phyloP scores from a whole-genome alignment of 257 asterid species.

The Solanum peruvianum region DNA sequence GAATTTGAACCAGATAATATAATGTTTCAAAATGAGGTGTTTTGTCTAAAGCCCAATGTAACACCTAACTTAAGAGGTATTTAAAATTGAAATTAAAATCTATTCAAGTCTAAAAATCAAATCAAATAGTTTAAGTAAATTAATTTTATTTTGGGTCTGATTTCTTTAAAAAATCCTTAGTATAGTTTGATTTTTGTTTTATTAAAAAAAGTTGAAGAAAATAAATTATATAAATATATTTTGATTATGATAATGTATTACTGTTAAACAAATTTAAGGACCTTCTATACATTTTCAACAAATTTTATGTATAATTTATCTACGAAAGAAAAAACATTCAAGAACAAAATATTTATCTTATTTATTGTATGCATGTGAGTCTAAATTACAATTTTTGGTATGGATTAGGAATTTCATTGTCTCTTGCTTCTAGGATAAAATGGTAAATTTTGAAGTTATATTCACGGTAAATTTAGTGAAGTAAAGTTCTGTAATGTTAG shows the following conservation, averaged over 20 bases:
- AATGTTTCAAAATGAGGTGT: not conserved
- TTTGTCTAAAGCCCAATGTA: not conserved
- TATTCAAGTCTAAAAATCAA: too few relatives aligned
- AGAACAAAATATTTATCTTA: not conserved
- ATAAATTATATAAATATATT: too few relatives aligned
- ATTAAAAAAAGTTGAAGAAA: not conserved
- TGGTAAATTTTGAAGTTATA: not conserved
- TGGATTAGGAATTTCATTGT: not conserved
- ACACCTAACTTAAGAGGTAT: too few relatives aligned
- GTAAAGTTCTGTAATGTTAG: not conserved
- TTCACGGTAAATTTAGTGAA: not conserved
- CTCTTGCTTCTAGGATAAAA: not conserved
- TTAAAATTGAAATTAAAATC: not conserved
- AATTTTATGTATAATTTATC: too few relatives aligned
- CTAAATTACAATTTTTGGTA: not conserved
- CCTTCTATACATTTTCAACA: not conserved
- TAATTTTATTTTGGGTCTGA: not conserved
- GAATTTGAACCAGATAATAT: not conserved
- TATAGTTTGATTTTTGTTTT: not conserved
- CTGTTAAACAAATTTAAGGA: too few relatives aligned
- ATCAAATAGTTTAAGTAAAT: too few relatives aligned
- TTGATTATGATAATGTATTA: too few relatives aligned
- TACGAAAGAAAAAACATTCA: not conserved
- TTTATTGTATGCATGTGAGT: not conserved
- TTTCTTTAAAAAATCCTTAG: too few relatives aligned